phyloP scores from a whole-genome alignment of 2,329 filamentous ascomycete genomes.

The Fusarium luffae region DNA sequence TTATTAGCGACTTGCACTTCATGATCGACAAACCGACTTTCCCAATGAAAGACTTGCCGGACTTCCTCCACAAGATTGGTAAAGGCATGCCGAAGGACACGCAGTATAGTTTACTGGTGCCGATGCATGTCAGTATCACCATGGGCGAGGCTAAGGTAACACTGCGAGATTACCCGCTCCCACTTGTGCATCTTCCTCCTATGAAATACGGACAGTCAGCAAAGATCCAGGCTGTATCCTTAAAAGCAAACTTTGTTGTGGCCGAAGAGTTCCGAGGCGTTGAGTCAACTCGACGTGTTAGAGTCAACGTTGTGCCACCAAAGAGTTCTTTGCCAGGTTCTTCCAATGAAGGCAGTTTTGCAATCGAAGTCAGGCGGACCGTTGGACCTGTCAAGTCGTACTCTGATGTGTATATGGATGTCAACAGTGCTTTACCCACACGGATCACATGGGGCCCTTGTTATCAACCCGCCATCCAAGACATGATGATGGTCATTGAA shows the following conservation, averaged over 20 bases:
- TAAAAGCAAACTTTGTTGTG: conserved; percentile 93
- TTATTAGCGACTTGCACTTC: conserved; percentile 87
- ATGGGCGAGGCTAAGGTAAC: conserved; percentile 91
- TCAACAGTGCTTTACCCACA: conserved; percentile 92
- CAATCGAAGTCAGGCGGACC: conserved; percentile 87
- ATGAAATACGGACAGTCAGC: conserved; percentile 83
- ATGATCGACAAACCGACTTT: conserved; percentile 94
- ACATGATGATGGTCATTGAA: conserved; percentile 99
- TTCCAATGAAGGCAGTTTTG: conserved; percentile 73
- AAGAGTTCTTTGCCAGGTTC: conserved; percentile 64
- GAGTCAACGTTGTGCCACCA: conserved; percentile 85
- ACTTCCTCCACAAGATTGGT: conserved; percentile 89
- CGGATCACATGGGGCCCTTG: conserved; percentile 97
- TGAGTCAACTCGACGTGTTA: conserved; percentile 82
- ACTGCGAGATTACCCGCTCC: conserved; percentile 92
- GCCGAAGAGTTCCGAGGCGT: conserved; percentile 89
- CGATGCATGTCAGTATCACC: conserved; percentile 87
- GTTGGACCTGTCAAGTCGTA: conserved; percentile 97
- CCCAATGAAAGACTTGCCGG: conserved; percentile 80
- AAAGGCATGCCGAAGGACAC: conserved; percentile 96
- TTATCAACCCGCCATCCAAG: conserved; percentile 97
- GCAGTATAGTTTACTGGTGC: conserved; percentile 88
- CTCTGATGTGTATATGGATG: conserved; percentile 89
- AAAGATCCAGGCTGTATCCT: conserved; percentile 80
- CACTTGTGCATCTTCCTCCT: conserved; percentile 88